Percentiles rank a stretch among this genome's conserved stretches.
Conservation (phyloP, 257 asterid species). For the Pogostemon cablin region DNA sequence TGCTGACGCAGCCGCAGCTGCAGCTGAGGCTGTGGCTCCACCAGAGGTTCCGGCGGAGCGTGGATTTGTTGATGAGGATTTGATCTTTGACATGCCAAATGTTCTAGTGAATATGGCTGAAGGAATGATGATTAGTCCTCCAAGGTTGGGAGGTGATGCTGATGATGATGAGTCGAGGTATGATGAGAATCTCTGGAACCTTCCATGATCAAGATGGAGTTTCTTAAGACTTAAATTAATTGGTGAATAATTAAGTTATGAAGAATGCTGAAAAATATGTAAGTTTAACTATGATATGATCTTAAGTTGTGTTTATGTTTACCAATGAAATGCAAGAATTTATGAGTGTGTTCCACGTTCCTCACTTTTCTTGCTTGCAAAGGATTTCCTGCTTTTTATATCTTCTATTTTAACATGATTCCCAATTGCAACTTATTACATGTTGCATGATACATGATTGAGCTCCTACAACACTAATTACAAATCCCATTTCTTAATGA, state of each 20-base stretch:
- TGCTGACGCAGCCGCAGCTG: neutral
- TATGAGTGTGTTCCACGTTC: constrained; percentile 27
- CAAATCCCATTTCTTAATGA: too few relatives aligned
- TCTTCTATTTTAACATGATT: neutral
- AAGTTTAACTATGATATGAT: neutral
- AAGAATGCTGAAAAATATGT: neutral
- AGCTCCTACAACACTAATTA: too few relatives aligned
- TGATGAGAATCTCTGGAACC: constrained; percentile 58
- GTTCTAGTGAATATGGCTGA: constrained; percentile 65
- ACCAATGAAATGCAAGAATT: neutral
- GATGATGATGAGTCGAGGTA: constrained; percentile 25
- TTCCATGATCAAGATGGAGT: constrained; percentile 20
- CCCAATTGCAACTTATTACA: neutral
- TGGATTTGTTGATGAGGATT: constrained; percentile 61
- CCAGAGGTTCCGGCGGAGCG: constrained; percentile 26
- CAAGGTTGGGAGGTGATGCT: constrained; percentile 41
- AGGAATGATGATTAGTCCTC: constrained; percentile 80
- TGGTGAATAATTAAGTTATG: too few relatives aligned
- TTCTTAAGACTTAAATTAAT: too few relatives aligned
- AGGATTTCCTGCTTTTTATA: neutral
- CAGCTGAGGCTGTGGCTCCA: neutral
- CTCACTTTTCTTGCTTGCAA: constrained; percentile 27
- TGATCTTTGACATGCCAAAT: constrained; percentile 76
- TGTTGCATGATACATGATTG: neutral
- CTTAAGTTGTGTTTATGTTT: neutral